phyloP scores from a whole-genome alignment of 2,329 filamentous ascomycete species.

The Coniochaeta sp. region DNA sequence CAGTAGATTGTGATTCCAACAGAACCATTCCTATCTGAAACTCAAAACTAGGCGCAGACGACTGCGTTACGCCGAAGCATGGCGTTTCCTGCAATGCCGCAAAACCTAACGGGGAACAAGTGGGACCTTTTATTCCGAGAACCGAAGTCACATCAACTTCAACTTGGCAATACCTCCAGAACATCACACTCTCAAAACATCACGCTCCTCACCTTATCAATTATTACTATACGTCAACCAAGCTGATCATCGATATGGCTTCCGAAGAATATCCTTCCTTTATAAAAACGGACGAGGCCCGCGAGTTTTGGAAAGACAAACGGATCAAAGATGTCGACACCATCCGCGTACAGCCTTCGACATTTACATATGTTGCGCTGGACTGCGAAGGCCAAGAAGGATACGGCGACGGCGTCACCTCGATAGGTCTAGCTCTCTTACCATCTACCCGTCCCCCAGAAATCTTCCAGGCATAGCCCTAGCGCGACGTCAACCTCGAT shows the following conservation, averaged over 20 bases:
- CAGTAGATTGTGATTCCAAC: too few species aligned
- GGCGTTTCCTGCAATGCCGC: too few species aligned
- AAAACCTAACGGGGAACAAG: background rate
- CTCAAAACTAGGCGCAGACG: too few species aligned
- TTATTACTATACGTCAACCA: background rate
- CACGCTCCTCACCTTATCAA: background rate
- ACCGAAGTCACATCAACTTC: background rate
- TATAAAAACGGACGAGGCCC: background rate
- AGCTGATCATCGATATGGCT: background rate
- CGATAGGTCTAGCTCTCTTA: background rate
- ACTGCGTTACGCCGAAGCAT: too few species aligned
- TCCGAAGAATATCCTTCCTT: background rate
- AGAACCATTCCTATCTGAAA: too few species aligned
- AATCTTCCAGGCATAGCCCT: background rate
- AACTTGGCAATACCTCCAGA: background rate
- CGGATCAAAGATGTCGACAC: background rate
- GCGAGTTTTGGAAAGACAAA: background rate
- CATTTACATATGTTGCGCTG: background rate
- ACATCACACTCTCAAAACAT: background rate
- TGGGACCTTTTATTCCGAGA: background rate
- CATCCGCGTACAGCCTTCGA: background rate
- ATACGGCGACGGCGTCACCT: background rate
- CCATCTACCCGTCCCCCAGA: background rate
- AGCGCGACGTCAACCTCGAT: background rate
- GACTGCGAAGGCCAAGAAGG: background rate